Evolutionary conservation across 345 rosid genomes (phyloP).

Genomic region (Limnanthes douglasii): DNA sequence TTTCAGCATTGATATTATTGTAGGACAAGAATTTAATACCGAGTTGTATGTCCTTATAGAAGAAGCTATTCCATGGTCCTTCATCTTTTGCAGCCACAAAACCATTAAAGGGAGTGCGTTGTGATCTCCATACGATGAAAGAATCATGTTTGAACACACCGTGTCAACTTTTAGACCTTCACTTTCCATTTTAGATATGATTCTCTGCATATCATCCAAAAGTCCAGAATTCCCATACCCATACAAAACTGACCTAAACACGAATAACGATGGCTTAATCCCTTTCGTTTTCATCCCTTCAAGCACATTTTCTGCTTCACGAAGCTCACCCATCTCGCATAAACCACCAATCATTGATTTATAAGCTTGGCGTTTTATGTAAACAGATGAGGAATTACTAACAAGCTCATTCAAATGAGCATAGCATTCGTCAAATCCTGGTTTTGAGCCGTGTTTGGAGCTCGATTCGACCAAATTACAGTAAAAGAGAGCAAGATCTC

Average conservation of each 20-base stretch:
- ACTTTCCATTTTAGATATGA: conserved; percentile 24
- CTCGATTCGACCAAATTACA: conserved; percentile 47
- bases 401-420: conserved; percentile 23
- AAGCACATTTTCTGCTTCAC: conserved; percentile 38
- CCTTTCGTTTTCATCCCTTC: conserved; percentile 30
- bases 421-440: conserved; percentile 34
- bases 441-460: conserved; percentile 19
- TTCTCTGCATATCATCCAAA: conserved; percentile 49
- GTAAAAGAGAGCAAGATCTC: conserved; percentile 29
- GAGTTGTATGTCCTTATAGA: conserved; percentile 65
- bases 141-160: conserved; percentile 61
- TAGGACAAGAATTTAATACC: conserved; percentile 57
- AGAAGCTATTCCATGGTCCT: conserved; percentile 22
- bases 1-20: conserved; percentile 19
- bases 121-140: conserved; percentile 62
- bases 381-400: conserved; percentile 30
- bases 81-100: conserved; percentile 50
- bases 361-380: conserved; percentile 45
- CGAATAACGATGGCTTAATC: conserved; percentile 31
- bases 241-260: conserved; percentile 31
- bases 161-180: conserved; percentile 42
- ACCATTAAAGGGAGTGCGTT: conserved; percentile 36
- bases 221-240: conserved; percentile 60
- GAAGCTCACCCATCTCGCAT: conserved; percentile 48
- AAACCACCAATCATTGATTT: conserved; percentile 47